These are phyloP conservation scores for Persicaria maculosa DNA, from an alignment of 148 eudicot species.

Conservation along the genomic window DNA sequence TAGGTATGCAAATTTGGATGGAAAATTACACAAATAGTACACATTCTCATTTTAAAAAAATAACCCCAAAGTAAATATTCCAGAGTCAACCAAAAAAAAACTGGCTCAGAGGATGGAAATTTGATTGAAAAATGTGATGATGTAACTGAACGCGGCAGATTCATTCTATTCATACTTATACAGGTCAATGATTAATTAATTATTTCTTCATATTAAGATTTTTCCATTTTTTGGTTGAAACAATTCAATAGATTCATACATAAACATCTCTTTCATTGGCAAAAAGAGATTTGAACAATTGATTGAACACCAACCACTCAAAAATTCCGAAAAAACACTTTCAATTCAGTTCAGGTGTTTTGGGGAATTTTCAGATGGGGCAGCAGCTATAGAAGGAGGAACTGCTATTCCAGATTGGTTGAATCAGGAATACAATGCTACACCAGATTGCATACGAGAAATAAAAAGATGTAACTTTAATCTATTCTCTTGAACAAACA, in stretches of 20 bases:
- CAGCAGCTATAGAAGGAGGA: slow-evolving; percentile 79
- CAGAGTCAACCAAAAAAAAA: no score
- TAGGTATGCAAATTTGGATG: no score
- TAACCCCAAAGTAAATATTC: no score
- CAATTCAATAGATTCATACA: background rate
- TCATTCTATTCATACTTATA: background rate
- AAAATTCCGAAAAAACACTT: background rate
- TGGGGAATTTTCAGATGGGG: slow-evolving; percentile 42
- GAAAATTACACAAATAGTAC: no score
- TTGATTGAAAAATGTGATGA: no score
- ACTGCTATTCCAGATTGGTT: slow-evolving; percentile 42
- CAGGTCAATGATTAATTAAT: background rate
- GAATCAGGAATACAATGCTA: background rate
- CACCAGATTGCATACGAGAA: background rate
- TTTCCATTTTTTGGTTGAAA: background rate
- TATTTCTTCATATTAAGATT: background rate
- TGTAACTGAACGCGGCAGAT: background rate
- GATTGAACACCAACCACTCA: background rate
- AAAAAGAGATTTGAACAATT: background rate
- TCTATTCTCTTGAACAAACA: background rate
- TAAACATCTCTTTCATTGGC: background rate
- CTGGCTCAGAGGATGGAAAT: no score
- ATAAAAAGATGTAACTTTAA: background rate
- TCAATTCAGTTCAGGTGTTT: background rate
- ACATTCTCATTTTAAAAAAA: no score